These are phyloP conservation scores for Cryptococcus depauperatus DNA, from an alignment of 1,284 basidiomycete genomes.

Conservation along the genomic window DNA sequence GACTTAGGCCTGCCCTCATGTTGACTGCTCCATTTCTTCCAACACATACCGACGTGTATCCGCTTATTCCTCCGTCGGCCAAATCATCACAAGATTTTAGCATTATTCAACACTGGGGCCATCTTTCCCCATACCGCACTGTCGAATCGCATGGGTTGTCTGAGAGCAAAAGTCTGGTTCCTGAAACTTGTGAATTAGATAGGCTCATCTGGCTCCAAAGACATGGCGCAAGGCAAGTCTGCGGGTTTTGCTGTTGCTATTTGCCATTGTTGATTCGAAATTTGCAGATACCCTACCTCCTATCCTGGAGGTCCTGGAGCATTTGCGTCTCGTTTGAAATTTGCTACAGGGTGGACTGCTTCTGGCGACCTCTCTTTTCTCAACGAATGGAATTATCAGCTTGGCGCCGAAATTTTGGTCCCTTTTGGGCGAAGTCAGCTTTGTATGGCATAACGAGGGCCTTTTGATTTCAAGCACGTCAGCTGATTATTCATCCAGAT, in stretches of 20 bases:
- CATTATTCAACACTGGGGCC: conserved; percentile 47
- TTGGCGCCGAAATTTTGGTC: conserved; percentile 49
- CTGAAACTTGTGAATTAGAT: conserved; percentile 42
- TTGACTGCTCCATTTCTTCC: conserved; percentile 70
- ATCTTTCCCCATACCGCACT: conserved; percentile 46
- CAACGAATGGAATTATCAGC: conserved; percentile 47
- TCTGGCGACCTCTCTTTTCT: conserved; percentile 45
- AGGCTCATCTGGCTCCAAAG: conserved; percentile 46
- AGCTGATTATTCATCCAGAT: conserved; percentile 16
- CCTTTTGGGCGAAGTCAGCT: conserved; percentile 49
- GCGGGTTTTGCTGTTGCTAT: background rate
- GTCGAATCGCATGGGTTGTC: conserved; percentile 46
- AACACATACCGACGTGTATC: conserved; percentile 59
- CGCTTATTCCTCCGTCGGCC: conserved; percentile 50
- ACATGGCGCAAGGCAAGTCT: conserved; percentile 44
- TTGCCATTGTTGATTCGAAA: background rate
- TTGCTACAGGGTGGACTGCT: conserved; percentile 26
- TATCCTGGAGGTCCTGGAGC: conserved; percentile 29
- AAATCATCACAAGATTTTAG: conserved; percentile 34
- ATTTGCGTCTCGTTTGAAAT: conserved; percentile 26
- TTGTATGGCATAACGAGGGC: conserved; percentile 22
- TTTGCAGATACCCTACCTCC: conserved; percentile 35
- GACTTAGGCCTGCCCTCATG: conserved; percentile 55
- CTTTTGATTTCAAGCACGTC: background rate
- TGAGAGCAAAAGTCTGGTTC: conserved; percentile 37